Evolutionary conservation across 306 rosid genomes (phyloP).

Genomic region (Acacia crassicarpa): DNA sequence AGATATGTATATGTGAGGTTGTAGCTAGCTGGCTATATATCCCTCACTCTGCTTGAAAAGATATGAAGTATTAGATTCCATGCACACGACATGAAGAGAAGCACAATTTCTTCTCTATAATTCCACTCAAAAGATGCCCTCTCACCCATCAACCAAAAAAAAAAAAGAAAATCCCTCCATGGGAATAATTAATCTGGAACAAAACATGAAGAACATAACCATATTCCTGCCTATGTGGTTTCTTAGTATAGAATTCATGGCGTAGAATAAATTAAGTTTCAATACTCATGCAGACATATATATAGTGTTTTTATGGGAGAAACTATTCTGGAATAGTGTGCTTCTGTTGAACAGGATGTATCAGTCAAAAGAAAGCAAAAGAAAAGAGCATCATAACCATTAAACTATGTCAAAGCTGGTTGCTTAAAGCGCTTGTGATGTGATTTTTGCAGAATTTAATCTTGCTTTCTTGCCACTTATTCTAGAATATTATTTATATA

Average conservation of each 20-base stretch:
- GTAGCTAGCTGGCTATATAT: constrained; percentile 23
- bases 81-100: constrained; percentile 23
- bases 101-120: constrained; percentile 32
- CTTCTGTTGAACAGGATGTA: constrained; percentile 30
- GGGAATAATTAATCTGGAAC: not conserved
- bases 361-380: constrained; percentile 55
- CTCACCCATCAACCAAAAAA: constrained; percentile 7
- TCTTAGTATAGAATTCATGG: constrained; percentile 49
- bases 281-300: not conserved
- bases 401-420: constrained; percentile 51
- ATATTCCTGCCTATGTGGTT: not conserved
- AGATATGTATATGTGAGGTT: constrained; percentile 1
- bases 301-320: not conserved
- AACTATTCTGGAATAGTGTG: constrained; percentile 34
- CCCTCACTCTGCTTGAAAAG: constrained; percentile 27
- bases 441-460: constrained; percentile 74
- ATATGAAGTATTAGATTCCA: constrained; percentile 56
- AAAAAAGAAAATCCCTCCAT: not conserved
- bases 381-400: constrained; percentile 42
- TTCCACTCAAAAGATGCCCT: constrained; percentile 52
- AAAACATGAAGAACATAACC: constrained; percentile 20
- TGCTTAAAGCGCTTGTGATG: constrained; percentile 70
- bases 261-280: constrained; percentile 9
- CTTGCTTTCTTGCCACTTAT: constrained; percentile 80
- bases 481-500: constrained; percentile 47